Conservation (phyloP, 208 protist species). For the Leptomonas seymouri region DNA sequence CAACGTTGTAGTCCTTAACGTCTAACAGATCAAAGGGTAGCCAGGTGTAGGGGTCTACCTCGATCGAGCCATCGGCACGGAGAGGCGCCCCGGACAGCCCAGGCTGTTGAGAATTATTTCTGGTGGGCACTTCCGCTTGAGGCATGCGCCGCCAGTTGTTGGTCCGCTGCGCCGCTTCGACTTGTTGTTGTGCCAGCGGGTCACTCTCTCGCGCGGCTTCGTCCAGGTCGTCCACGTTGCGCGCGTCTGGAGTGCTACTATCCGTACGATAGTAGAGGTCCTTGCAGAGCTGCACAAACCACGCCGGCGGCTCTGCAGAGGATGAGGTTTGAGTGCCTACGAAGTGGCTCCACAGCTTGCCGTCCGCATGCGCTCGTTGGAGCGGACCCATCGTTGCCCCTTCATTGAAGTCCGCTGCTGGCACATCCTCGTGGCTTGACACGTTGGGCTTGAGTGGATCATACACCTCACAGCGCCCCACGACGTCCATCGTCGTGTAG, state of each 20-base stretch:
- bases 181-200: conserved; percentile 17
- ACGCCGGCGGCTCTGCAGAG: conserved; percentile 50
- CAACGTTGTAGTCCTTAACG: conserved; percentile 64
- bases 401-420: background rate
- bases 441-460: conserved; percentile 61
- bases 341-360: conserved; percentile 59
- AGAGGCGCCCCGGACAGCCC: background rate
- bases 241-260: conserved; percentile 15
- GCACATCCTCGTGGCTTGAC: conserved; percentile 3
- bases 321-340: conserved; percentile 6
- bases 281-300: conserved; percentile 82
- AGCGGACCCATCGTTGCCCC: conserved; percentile 27
- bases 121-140: background rate
- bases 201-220: conserved; percentile 37
- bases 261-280: conserved; percentile 84
- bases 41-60: conserved; percentile 71
- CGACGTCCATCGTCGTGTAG: conserved; percentile 85
- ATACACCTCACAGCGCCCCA: conserved; percentile 64
- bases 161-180: conserved; percentile 2
- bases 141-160: conserved; percentile 6
- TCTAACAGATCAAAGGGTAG: conserved; percentile 84
- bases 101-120: background rate
- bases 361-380: conserved; percentile 39
- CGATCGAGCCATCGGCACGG: conserved; percentile 15
- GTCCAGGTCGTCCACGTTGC: conserved; percentile 38